Evolutionary conservation across 768 basidiomycete species (phyloP).

Genomic region (Lentinula aciculospora): DNA sequence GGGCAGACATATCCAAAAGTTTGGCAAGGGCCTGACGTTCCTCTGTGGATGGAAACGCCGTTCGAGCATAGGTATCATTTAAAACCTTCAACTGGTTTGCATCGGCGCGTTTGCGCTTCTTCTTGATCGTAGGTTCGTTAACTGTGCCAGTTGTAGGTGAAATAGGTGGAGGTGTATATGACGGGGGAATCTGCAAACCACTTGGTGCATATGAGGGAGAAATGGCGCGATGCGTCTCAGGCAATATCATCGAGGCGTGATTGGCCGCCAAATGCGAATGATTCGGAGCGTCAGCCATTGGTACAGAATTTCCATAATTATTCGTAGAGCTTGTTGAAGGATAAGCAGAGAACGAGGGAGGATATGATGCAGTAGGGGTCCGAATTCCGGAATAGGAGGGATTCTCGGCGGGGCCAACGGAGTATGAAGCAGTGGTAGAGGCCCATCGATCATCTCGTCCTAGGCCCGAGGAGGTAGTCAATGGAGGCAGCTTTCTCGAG

Average conservation of each 20-base stretch:
- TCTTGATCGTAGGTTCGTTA: slow-evolving; percentile 74
- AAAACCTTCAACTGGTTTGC: slow-evolving; percentile 74
- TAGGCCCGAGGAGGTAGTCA: slow-evolving; percentile 18
- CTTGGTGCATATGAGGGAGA: slow-evolving; percentile 38
- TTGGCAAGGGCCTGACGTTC: slow-evolving; percentile 76
- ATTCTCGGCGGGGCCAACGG: slow-evolving; percentile 28
- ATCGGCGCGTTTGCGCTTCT: slow-evolving; percentile 84
- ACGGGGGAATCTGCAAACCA: slow-evolving; percentile 31
- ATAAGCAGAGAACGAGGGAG: slow-evolving; percentile 47
- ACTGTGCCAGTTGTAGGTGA: slow-evolving; percentile 32
- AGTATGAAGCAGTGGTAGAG: slow-evolving; percentile 18
- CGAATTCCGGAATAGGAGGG: slow-evolving; percentile 42
- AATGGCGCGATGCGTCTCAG: slow-evolving; percentile 29
- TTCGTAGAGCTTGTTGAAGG: slow-evolving; percentile 21
- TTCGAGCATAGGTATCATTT: slow-evolving; percentile 75
- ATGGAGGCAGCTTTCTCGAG: slow-evolving; percentile 37
- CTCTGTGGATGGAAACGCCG: slow-evolving; percentile 85
- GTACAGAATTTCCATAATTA: slow-evolving; percentile 9
- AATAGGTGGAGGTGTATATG: slow-evolving; percentile 48
- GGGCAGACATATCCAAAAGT: slow-evolving; percentile 73
- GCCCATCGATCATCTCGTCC: slow-evolving; percentile 30
- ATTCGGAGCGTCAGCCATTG: slow-evolving; percentile 3
- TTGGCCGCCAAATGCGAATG: not conserved
- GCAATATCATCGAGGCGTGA: not conserved
- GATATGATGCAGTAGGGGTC: slow-evolving; percentile 61